These are phyloP conservation scores for Phoenix roebelenii DNA, from an alignment of 176 grass and related monocot species.

Conservation along the genomic window DNA sequence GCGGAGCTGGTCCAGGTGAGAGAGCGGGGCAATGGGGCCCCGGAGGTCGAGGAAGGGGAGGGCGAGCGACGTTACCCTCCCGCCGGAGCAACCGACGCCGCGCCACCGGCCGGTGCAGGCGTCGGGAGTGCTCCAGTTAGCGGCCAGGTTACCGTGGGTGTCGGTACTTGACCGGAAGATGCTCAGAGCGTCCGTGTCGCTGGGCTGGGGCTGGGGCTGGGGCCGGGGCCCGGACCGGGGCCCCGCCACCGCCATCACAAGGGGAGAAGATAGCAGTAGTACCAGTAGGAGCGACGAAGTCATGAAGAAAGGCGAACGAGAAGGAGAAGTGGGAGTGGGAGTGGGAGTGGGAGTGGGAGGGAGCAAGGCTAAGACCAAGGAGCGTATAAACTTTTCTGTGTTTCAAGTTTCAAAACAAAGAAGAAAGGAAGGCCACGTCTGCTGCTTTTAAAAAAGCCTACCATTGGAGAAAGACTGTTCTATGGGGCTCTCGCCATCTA, in stretches of 20 bases:
- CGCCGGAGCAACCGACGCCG: slow-evolving; percentile 40
- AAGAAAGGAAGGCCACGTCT: too few species aligned
- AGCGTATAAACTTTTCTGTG: too few species aligned
- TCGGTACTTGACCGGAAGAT: slow-evolving; percentile 51
- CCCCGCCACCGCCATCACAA: neutral
- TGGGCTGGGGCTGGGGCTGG: neutral
- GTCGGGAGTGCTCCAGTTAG: slow-evolving; percentile 57
- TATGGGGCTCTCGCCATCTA: too few species aligned
- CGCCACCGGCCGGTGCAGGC: slow-evolving; percentile 52
- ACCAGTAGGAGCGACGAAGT: too few species aligned
- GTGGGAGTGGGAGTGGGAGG: too few species aligned
- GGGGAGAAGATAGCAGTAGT: neutral
- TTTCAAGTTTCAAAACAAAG: too few species aligned
- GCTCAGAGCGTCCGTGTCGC: slow-evolving; percentile 62
- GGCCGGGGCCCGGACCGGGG: neutral
- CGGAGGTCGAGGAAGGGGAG: slow-evolving; percentile 61
- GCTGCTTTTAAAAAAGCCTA: too few species aligned
- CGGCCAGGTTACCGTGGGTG: slow-evolving; percentile 48
- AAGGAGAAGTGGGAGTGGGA: too few species aligned
- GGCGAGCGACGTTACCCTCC: slow-evolving; percentile 44
- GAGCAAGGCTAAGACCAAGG: too few species aligned
- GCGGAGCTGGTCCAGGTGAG: slow-evolving; percentile 54
- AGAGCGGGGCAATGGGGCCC: slow-evolving; percentile 47
- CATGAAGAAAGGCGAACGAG: too few species aligned
- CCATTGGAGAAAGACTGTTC: too few species aligned